A percentile compares a stretch with the other conserved stretches of the same genome.
Conservation (phyloP, 1,284 basidiomycete species). For the Cryptococcus sp. region DNA sequence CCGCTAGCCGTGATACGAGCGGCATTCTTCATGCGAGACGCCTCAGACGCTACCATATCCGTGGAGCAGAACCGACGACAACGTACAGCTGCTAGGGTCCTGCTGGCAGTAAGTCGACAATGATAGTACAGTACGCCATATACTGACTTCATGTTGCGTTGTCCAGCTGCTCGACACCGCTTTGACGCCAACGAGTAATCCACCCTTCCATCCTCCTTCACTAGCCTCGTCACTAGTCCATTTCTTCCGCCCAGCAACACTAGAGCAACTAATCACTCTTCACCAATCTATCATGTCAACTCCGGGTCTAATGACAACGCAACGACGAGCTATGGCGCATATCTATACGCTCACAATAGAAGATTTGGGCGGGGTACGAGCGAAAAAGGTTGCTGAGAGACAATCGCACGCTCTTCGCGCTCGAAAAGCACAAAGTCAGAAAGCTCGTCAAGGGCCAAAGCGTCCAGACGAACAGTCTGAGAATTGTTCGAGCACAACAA, state of each 20-base stretch:
- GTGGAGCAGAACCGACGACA: not conserved
- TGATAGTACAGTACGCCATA: too few species aligned
- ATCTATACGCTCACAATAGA: constrained; percentile 28
- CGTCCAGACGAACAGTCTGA: too few species aligned
- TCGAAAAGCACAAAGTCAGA: too few species aligned
- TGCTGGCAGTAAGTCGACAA: not conserved
- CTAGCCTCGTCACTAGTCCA: constrained; percentile 21
- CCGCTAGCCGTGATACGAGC: constrained; percentile 21
- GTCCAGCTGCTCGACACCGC: constrained; percentile 26
- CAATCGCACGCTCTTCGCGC: too few species aligned
- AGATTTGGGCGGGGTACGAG: constrained; percentile 29
- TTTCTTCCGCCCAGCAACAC: constrained; percentile 20
- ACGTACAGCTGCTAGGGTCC: not conserved
- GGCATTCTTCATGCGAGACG: constrained; percentile 2
- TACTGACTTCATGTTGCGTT: too few species aligned
- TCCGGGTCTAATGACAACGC: not conserved
- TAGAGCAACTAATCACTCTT: constrained; percentile 1
- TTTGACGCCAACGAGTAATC: not conserved
- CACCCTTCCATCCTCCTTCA: constrained; percentile 26
- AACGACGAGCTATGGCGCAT: constrained; percentile 10
- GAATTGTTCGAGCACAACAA: too few species aligned
- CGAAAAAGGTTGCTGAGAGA: constrained; percentile 2
- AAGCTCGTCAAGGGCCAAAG: too few species aligned
- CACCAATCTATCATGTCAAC: not conserved
- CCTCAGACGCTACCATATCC: not conserved